Percentiles rank a stretch among this genome's conserved stretches.
Conservation (phyloP, 2,329 filamentous ascomycete genomes). For the Aureobasidium mangrovei region DNA sequence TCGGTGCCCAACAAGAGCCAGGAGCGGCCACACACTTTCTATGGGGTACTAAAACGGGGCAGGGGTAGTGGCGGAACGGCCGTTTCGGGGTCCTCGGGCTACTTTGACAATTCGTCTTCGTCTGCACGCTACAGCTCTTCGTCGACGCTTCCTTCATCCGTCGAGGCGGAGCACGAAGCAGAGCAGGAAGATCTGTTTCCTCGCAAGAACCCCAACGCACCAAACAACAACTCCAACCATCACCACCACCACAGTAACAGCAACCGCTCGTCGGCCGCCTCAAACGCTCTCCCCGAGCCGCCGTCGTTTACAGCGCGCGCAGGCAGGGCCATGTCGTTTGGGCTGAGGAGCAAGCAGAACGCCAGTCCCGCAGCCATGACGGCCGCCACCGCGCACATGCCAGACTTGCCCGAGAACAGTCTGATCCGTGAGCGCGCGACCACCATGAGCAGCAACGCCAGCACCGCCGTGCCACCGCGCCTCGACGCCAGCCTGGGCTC, state of each 20-base stretch:
- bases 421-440: slow-evolving; percentile 33
- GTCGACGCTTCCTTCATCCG: slow-evolving; percentile 48
- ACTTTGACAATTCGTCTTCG: slow-evolving; percentile 31
- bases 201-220: slow-evolving; percentile 28
- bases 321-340: slow-evolving; percentile 47
- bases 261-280: slow-evolving; percentile 22
- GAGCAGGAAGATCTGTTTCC: slow-evolving; percentile 30
- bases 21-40: slow-evolving; percentile 29
- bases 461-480: slow-evolving; percentile 30
- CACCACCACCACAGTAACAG: slow-evolving; percentile 27
- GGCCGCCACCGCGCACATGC: slow-evolving; percentile 5
- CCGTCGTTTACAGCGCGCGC: slow-evolving; percentile 33
- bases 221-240: slow-evolving; percentile 34
- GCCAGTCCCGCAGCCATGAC: slow-evolving; percentile 4
- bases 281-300: slow-evolving; percentile 6
- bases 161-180: slow-evolving; percentile 33
- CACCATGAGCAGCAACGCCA: slow-evolving; percentile 32
- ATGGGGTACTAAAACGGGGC: slow-evolving; percentile 29
- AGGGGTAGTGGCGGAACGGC: slow-evolving; percentile 43
- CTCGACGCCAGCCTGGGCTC: slow-evolving; percentile 21
- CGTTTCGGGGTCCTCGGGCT: slow-evolving; percentile 38
- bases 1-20: slow-evolving; percentile 17
- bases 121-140: slow-evolving; percentile 47
- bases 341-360: slow-evolving; percentile 28
- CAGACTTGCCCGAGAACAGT: slow-evolving; percentile 15